These are phyloP conservation scores for Nicotiana noctiflora DNA, from an alignment of 257 asterid genomes.

Conservation along the genomic window DNA sequence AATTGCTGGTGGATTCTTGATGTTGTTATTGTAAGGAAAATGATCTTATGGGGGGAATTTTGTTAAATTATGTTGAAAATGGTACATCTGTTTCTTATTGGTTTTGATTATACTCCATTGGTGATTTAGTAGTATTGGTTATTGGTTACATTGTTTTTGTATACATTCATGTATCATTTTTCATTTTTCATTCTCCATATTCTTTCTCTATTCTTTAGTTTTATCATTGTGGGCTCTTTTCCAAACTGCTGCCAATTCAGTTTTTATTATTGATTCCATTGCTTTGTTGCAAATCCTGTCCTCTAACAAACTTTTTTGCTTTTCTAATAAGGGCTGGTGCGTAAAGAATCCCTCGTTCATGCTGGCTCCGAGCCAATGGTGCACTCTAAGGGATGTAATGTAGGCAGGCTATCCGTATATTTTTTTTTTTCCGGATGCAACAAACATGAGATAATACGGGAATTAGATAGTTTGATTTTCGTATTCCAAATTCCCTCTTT, in stretches of 20 bases:
- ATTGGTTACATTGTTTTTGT: not conserved
- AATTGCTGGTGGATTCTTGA: constrained; percentile 22
- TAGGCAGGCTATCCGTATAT: too few species aligned
- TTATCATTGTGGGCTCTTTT: not conserved
- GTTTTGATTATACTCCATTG: not conserved
- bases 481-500: too few species aligned
- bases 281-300: not conserved
- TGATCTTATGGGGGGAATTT: not conserved
- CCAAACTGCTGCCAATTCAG: not conserved
- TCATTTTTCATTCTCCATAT: constrained; percentile 2
- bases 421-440: too few species aligned
- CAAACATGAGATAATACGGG: too few species aligned
- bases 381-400: too few species aligned
- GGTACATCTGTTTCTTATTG: not conserved
- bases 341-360: too few species aligned
- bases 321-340: too few species aligned
- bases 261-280: not conserved
- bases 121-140: not conserved
- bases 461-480: too few species aligned
- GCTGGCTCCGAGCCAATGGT: too few species aligned
- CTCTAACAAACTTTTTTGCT: not conserved
- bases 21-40: constrained; percentile 5
- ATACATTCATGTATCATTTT: constrained; percentile 7
- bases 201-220: not conserved
- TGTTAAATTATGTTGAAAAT: constrained; percentile 1